A percentile compares a stretch with the other conserved stretches of the same genome.
These are phyloP conservation scores for Phialemonium atrogriseum DNA, from an alignment of 2,329 filamentous ascomycete genomes.

Conservation along the genomic window DNA sequence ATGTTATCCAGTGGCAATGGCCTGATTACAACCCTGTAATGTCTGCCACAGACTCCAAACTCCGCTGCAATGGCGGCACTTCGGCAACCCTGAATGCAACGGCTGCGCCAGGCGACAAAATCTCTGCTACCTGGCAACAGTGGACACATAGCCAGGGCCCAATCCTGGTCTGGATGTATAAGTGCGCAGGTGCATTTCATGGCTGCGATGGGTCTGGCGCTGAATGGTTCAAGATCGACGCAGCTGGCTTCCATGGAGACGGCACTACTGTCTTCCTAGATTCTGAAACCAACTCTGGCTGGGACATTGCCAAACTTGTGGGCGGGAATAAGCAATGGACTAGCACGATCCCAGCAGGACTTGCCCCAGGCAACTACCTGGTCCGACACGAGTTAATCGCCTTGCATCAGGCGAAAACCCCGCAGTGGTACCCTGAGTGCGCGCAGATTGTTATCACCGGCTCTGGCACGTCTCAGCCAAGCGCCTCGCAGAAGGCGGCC, in stretches of 20 bases:
- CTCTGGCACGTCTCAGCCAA: conserved; percentile 10
- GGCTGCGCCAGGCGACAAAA: conserved; percentile 35
- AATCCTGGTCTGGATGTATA: conserved; percentile 49
- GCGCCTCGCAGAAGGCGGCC: conserved; percentile 16
- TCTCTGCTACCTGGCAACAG: conserved; percentile 45
- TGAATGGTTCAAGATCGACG: conserved; percentile 52
- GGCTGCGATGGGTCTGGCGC: conserved; percentile 42
- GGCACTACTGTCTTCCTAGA: conserved; percentile 16
- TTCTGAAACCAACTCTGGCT: conserved; percentile 11
- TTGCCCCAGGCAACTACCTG: conserved; percentile 45
- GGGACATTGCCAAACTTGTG: conserved; percentile 18
- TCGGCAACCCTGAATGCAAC: conserved; percentile 34
- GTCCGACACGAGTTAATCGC: conserved; percentile 49
- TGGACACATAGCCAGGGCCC: conserved; percentile 52
- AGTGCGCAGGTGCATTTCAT: conserved; percentile 38
- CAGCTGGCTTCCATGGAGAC: conserved; percentile 29
- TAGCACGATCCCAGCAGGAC: conserved; percentile 36
- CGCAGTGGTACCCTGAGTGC: conserved; percentile 47
- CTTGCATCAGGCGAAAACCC: conserved; percentile 42
- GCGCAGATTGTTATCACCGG: conserved; percentile 42
- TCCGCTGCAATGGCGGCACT: conserved; percentile 48
- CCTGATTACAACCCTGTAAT: conserved; percentile 47
- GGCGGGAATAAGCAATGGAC: conserved; percentile 31
- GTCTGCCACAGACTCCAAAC: conserved; percentile 35
- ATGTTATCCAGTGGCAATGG: conserved; percentile 51